phyloP scores from a whole-genome alignment of 805 yeast genomes.

The Suhomyces pyralidae region DNA sequence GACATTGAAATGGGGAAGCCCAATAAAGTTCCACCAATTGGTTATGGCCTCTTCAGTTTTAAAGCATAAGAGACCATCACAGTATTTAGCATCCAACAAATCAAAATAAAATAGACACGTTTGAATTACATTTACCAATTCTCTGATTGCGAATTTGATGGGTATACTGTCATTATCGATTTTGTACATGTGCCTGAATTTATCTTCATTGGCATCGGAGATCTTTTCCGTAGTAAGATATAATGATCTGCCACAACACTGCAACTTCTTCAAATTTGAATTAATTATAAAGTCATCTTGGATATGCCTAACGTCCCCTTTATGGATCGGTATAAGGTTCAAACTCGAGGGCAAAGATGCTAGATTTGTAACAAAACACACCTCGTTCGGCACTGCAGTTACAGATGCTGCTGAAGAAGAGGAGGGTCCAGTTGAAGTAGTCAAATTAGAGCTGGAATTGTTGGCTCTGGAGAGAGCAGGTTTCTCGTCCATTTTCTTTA shows the following conservation, averaged over 20 bases:
- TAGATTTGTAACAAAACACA: slow-evolving; percentile 76
- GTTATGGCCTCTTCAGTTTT: slow-evolving; percentile 68
- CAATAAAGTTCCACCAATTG: slow-evolving; percentile 82
- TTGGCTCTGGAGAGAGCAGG: neutral
- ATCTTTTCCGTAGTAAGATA: slow-evolving; percentile 63
- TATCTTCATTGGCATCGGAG: slow-evolving; percentile 74
- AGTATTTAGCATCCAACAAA: slow-evolving; percentile 60
- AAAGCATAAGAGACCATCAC: slow-evolving; percentile 84
- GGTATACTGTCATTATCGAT: slow-evolving; percentile 52
- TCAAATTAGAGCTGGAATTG: neutral
- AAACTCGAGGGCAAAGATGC: slow-evolving; percentile 74
- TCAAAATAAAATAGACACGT: slow-evolving; percentile 75
- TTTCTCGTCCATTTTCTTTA: slow-evolving; percentile 48
- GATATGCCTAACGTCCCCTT: slow-evolving; percentile 51
- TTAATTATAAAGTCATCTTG: slow-evolving; percentile 66
- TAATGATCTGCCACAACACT: slow-evolving; percentile 85
- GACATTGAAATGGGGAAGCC: slow-evolving; percentile 45
- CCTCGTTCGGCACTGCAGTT: slow-evolving; percentile 14
- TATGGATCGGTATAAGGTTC: slow-evolving; percentile 66
- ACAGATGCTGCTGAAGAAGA: neutral
- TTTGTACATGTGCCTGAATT: slow-evolving; percentile 72
- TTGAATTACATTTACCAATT: slow-evolving; percentile 72
- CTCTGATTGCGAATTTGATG: slow-evolving; percentile 63
- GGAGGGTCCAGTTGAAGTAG: neutral
- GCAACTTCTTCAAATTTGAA: slow-evolving; percentile 69